These are phyloP conservation scores for Lactarius psammicola DNA, from an alignment of 768 basidiomycete species.

Conservation along the genomic window DNA sequence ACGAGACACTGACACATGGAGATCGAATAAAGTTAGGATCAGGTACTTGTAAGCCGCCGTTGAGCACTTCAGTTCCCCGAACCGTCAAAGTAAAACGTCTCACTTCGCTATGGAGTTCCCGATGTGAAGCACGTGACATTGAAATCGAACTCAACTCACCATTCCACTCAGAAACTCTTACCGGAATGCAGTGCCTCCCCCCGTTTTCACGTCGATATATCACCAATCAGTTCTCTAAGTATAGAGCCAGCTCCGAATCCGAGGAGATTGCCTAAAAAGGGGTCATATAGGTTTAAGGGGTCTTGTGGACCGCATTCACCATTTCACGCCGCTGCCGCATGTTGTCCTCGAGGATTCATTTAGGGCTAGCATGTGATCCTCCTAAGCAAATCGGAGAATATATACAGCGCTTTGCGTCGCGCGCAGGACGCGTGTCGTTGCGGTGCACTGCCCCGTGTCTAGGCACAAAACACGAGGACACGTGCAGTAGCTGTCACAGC, in stretches of 20 bases:
- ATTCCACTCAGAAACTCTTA: neutral
- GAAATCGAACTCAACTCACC: too few relatives aligned
- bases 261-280: neutral
- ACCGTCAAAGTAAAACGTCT: too few relatives aligned
- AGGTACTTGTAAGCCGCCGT: neutral
- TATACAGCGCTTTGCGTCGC: neutral
- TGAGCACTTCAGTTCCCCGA: too few relatives aligned
- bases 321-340: neutral
- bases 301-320: neutral
- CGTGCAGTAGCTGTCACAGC: neutral
- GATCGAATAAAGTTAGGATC: neutral
- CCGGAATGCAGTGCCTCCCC: neutral
- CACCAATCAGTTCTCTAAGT: neutral
- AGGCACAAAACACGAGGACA: neutral
- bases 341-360: conserved; percentile 15
- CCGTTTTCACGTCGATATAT: neutral
- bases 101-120: neutral
- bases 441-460: neutral
- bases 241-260: neutral
- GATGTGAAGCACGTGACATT: neutral
- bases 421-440: neutral
- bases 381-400: neutral
- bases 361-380: neutral
- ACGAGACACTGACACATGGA: neutral
- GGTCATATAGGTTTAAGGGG: neutral